A percentile compares a stretch with the other conserved stretches of the same genome.
These are phyloP conservation scores for Apiotrichum sp. DNA, from an alignment of 1,284 basidiomycete genomes.

Conservation along the genomic window DNA sequence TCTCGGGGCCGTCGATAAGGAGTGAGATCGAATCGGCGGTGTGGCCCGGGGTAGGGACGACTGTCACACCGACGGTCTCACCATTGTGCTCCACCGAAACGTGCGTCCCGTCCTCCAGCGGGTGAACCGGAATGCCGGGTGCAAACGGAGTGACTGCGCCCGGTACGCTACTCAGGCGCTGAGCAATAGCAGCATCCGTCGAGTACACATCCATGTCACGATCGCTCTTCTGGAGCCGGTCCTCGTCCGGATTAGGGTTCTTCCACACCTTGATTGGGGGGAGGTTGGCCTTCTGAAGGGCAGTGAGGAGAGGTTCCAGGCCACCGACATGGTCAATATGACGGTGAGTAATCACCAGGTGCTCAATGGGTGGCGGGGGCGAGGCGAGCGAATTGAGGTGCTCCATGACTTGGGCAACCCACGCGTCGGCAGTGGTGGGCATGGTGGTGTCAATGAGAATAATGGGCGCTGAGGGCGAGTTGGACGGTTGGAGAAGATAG, in stretches of 20 bases:
- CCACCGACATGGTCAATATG: conserved; percentile 84
- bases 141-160: background rate
- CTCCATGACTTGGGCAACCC: conserved; percentile 31
- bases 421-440: conserved; percentile 56
- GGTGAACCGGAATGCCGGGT: background rate
- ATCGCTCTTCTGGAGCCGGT: conserved; percentile 20
- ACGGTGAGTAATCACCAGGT: conserved; percentile 86
- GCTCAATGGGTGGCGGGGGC: conserved; percentile 52
- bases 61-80: conserved; percentile 47
- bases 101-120: background rate
- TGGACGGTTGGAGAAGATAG: conserved; percentile 61
- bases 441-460: conserved; percentile 81
- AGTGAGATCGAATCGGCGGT: conserved; percentile 79
- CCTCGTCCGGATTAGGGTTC: conserved; percentile 41
- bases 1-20: conserved; percentile 51
- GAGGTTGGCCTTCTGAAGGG: conserved; percentile 52
- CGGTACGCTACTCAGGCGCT: conserved; percentile 18
- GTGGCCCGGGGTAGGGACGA: conserved; percentile 85
- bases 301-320: conserved; percentile 61
- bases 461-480: conserved; percentile 59
- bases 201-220: conserved; percentile 22
- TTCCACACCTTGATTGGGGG: conserved; percentile 49
- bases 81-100: conserved; percentile 20
- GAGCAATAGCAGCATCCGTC: conserved; percentile 25
- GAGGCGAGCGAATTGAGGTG: conserved; percentile 20